These are phyloP conservation scores for Mortierella sp. DNA, from an alignment of 371 early-diverging fungal species.

Conservation along the genomic window DNA sequence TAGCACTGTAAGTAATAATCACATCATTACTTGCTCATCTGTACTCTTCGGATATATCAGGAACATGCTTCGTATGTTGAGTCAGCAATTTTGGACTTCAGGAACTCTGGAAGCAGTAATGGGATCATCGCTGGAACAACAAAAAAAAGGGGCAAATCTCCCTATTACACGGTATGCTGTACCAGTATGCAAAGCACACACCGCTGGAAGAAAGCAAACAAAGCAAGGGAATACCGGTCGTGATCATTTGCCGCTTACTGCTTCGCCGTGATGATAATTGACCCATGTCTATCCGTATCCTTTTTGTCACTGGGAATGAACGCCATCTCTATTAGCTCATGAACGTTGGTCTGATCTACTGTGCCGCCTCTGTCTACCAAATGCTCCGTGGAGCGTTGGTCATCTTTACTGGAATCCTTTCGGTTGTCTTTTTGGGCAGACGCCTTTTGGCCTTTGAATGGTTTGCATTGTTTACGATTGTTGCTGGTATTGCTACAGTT, in stretches of 20 bases:
- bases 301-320: neutral
- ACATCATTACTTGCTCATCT: no score
- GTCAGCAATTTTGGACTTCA: no score
- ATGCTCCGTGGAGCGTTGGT: constrained; percentile 97
- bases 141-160: no score
- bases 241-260: no score
- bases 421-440: constrained; percentile 85
- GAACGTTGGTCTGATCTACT: constrained; percentile 94
- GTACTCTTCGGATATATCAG: no score
- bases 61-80: constrained; percentile 13
- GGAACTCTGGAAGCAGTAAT: constrained; percentile 3
- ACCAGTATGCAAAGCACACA: no score
- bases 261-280: no score
- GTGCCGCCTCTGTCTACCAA: constrained; percentile 94
- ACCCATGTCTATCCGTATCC: neutral
- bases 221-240: no score
- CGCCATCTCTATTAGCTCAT: constrained; percentile 65
- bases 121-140: neutral
- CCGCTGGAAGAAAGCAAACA: no score
- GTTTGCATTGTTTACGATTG: constrained; percentile 83
- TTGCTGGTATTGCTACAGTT: constrained; percentile 87
- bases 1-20: constrained; percentile 87
- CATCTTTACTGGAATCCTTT: constrained; percentile 91
- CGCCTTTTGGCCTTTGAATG: constrained; percentile 83
- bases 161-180: no score